A percentile compares a stretch with the other conserved stretches of the same genome.
Conservation (phyloP, 2,329 filamentous ascomycete genomes). For the Capronia americana region DNA sequence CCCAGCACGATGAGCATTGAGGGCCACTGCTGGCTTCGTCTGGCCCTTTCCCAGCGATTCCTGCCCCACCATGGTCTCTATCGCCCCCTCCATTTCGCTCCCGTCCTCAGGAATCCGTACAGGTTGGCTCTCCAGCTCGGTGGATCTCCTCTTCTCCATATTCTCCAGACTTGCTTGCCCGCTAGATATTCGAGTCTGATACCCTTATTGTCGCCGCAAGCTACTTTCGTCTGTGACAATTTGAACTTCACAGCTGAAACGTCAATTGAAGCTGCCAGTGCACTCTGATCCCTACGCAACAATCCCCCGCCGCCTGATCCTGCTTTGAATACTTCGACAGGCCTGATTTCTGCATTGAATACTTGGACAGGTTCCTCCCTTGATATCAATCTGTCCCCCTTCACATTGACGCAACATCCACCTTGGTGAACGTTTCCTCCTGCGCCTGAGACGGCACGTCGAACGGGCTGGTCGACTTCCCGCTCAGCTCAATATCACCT, state of each 20-base stretch:
- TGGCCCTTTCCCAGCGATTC: slow-evolving; percentile 20
- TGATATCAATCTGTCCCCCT: neutral
- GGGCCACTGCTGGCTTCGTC: slow-evolving; percentile 18
- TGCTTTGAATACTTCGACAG: neutral
- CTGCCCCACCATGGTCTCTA: slow-evolving; percentile 30
- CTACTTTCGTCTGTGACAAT: neutral
- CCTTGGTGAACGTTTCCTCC: neutral
- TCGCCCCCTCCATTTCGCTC: slow-evolving; percentile 18
- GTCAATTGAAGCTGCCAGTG: neutral
- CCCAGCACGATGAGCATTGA: neutral
- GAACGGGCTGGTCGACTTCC: neutral
- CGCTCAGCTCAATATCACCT: neutral
- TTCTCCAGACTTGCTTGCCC: slow-evolving; percentile 17
- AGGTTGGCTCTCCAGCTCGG: slow-evolving; percentile 11
- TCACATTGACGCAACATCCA: neutral
- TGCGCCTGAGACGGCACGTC: neutral
- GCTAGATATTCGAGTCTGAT: neutral
- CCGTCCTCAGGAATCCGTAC: slow-evolving; percentile 24
- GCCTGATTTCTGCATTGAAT: neutral
- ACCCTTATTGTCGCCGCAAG: neutral
- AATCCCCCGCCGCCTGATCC: neutral
- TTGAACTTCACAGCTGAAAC: neutral
- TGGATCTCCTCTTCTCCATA: slow-evolving; percentile 23
- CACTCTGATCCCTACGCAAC: neutral
- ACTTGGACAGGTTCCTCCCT: neutral